phyloP scores from a whole-genome alignment of 768 basidiomycete species.

The Leccinellum luteum region DNA sequence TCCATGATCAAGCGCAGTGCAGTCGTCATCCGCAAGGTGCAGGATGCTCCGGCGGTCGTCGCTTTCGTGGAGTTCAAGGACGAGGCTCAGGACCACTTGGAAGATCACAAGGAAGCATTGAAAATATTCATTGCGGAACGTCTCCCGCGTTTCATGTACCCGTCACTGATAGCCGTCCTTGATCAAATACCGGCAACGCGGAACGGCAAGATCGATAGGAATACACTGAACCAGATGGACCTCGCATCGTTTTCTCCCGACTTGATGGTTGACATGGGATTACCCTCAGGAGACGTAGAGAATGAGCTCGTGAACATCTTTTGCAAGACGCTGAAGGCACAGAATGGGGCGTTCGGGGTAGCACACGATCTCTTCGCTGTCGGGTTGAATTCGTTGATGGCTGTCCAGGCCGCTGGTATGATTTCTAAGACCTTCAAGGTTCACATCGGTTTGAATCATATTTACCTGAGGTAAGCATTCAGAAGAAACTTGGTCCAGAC shows the following conservation, averaged over 20 bases:
- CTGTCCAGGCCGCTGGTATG: slow-evolving; percentile 30
- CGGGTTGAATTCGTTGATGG: slow-evolving; percentile 32
- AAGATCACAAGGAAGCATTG: slow-evolving; percentile 20
- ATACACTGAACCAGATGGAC: slow-evolving; percentile 27
- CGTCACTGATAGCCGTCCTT: slow-evolving; percentile 27
- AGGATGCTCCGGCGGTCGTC: slow-evolving; percentile 29
- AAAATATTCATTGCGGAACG: slow-evolving; percentile 28
- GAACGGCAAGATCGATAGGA: slow-evolving; percentile 30
- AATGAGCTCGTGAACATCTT: slow-evolving; percentile 26
- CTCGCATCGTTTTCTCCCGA: slow-evolving; percentile 21
- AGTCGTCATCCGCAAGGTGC: slow-evolving; percentile 27
- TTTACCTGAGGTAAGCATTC: slow-evolving; percentile 25
- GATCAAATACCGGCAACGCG: slow-evolving; percentile 23
- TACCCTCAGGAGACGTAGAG: slow-evolving; percentile 26
- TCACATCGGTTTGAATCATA: slow-evolving; percentile 29
- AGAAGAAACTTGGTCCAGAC: not conserved
- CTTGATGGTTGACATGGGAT: slow-evolving; percentile 23
- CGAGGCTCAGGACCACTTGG: slow-evolving; percentile 9
- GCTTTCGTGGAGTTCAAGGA: slow-evolving; percentile 28
- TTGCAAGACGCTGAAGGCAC: slow-evolving; percentile 21
- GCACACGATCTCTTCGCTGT: slow-evolving; percentile 30
- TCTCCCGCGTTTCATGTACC: slow-evolving; percentile 33
- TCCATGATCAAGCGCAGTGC: slow-evolving; percentile 18
- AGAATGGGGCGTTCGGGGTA: slow-evolving; percentile 22
- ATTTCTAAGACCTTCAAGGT: slow-evolving; percentile 30